Percentiles rank a stretch among this genome's conserved stretches.
Evolutionary conservation across 495 filamentous ascomycete genomes (phyloP).

Genomic region (Massariosphaeria phaeospora): DNA sequence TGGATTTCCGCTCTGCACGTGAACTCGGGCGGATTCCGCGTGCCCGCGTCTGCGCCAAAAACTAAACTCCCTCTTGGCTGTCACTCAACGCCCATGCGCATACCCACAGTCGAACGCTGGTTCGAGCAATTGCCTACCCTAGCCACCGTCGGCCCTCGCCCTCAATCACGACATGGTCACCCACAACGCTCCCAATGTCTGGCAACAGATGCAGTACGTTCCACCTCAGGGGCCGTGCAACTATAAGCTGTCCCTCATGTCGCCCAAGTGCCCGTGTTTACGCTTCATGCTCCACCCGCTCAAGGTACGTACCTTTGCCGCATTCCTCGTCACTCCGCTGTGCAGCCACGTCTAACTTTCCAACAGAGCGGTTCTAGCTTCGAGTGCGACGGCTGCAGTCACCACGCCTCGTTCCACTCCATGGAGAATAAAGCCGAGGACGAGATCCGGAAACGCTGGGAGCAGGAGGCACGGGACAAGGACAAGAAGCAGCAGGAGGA

Average conservation of each 20-base stretch:
- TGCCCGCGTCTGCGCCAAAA: no score
- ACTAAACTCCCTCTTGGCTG: no score
- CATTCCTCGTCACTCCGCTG: not conserved
- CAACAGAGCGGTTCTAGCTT: slow-evolving; percentile 43
- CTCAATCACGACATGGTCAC: not conserved
- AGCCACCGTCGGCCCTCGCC: not conserved
- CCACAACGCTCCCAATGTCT: slow-evolving; percentile 29
- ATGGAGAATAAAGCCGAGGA: slow-evolving; percentile 50
- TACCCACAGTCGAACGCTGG: not conserved
- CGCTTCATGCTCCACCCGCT: slow-evolving; percentile 57
- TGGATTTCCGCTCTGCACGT: no score
- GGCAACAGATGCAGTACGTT: slow-evolving; percentile 39
- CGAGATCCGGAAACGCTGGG: slow-evolving; percentile 43
- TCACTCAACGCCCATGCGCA: no score
- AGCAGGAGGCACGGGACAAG: slow-evolving; percentile 29
- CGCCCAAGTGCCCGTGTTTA: slow-evolving; percentile 47
- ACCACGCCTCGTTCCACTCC: slow-evolving; percentile 53
- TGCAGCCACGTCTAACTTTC: slow-evolving; percentile 3
- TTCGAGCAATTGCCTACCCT: not conserved
- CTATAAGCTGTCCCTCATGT: slow-evolving; percentile 43
- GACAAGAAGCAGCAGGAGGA: slow-evolving; percentile 20
- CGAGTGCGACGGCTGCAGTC: slow-evolving; percentile 53
- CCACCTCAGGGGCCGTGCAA: slow-evolving; percentile 46
- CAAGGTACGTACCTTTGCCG: slow-evolving; percentile 40
- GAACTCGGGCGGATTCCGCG: no score